phyloP scores from a whole-genome alignment of 805 yeast genomes.

The Monosporozyma yasuniensis region DNA sequence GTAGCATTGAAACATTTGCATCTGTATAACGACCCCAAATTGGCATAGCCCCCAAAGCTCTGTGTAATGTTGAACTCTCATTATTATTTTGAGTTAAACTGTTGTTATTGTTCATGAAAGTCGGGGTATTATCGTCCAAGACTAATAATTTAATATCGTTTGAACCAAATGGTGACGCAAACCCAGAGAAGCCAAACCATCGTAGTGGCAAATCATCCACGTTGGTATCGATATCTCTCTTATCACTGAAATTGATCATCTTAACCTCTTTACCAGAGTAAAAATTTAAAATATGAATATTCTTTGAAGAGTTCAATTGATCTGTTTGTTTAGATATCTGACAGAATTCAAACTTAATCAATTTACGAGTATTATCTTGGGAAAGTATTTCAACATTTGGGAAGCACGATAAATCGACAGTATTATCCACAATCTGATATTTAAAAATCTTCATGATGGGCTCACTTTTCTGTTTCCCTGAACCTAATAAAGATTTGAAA shows the following conservation, averaged over 20 bases:
- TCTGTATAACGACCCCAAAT: constrained; percentile 27
- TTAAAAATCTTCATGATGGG: constrained; percentile 29
- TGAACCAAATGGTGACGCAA: constrained; percentile 30
- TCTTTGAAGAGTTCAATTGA: constrained; percentile 1
- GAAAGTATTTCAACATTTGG: constrained; percentile 6
- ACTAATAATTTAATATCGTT: constrained; percentile 29
- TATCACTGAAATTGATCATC: constrained; percentile 26
- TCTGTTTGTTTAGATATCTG: constrained; percentile 20
- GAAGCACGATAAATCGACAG: neutral
- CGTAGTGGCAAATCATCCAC: constrained; percentile 28
- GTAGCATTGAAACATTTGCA: constrained; percentile 18
- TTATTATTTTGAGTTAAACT: too few relatives aligned
- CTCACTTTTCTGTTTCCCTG: constrained; percentile 7
- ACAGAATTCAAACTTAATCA: constrained; percentile 28
- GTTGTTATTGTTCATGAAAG: constrained; percentile 18
- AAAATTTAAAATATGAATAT: constrained; percentile 28
- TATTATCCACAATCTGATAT: constrained; percentile 9
- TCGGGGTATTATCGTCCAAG: constrained; percentile 29
- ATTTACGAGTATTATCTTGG: neutral
- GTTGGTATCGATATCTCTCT: constrained; percentile 29
- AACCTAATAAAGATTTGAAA: constrained; percentile 26
- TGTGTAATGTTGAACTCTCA: too few relatives aligned
- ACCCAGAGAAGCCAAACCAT: constrained; percentile 35
- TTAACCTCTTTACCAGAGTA: constrained; percentile 15
- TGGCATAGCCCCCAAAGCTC: constrained; percentile 21